Base-by-base conservation (phyloP, 441 rosid genomes). In the Breynia disticha region DNA sequence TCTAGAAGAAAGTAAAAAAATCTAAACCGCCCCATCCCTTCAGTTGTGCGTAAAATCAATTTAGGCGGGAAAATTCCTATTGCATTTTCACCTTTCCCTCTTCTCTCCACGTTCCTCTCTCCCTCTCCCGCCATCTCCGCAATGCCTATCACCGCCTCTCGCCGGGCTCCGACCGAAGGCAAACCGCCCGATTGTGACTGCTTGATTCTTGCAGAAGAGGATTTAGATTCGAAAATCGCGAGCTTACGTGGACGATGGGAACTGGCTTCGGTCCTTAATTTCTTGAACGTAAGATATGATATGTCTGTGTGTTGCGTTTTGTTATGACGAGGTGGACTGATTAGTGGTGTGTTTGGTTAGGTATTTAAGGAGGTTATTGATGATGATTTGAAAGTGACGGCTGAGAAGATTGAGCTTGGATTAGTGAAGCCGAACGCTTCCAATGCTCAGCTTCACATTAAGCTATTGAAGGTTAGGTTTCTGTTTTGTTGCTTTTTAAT, bases 261-360 rank as follows among this genome's bases (percentile, higher is more conserved):
- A 62, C 87, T 90, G 24, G 96, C 97, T 20, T 87, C 90, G 11
- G 89, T 83, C 68, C 83, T 90, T 53, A 87, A 84, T 68, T 90
- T 90, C 64, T 56, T 90, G 5, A 77, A 61, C 41, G 97, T 86
- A 65, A 55, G 62, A 55, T 44, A 19, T 42, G 2, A 11, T 15
- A 12, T 48, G 32, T 20, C 19, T 14, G 4, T 11, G 1, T 19
- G 42, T 12, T 41, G 9, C 19, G 49, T 17, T 48, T 15, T 11
- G 10, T 11, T 13, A 41, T 11, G n/a, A 41, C 3, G 4, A 41
- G 5, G 44, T 4, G 15, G 4, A 1, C 54, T 59, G 13, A 9
- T 13, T 28, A 1, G 16, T 2, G 38, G 19, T 1, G 32, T 15
- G 17, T 17, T 16, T 24, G n/a, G n/a, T 19, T 67, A 90, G 97